Evolutionary conservation across 768 basidiomycete species (phyloP).

Genomic region (Lentinula raphanica): DNA sequence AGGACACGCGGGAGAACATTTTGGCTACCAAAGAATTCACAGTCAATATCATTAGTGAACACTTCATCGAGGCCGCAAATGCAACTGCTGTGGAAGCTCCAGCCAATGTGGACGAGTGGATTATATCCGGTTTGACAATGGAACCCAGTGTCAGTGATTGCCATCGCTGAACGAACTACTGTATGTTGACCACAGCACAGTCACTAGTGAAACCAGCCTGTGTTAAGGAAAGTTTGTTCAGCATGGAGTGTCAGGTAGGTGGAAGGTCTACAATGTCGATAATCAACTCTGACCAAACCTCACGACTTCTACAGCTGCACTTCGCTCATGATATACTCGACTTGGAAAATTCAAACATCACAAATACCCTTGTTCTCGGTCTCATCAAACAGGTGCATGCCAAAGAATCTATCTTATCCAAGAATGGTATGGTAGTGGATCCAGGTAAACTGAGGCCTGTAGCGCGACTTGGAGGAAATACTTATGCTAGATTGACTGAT

Average conservation of each 20-base stretch:
- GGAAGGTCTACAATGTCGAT: slow-evolving; percentile 6
- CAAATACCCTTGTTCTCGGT: slow-evolving; percentile 46
- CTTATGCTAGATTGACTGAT: slow-evolving; percentile 44
- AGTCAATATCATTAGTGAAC: slow-evolving; percentile 67
- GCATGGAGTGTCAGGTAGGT: slow-evolving; percentile 57
- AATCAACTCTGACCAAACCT: not conserved
- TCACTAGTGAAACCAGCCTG: slow-evolving; percentile 43
- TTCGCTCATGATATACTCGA: slow-evolving; percentile 43
- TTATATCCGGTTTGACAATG: slow-evolving; percentile 52
- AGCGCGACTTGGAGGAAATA: slow-evolving; percentile 50
- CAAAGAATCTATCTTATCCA: slow-evolving; percentile 40
- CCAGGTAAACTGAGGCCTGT: slow-evolving; percentile 43
- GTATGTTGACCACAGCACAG: slow-evolving; percentile 22
- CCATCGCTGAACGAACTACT: not conserved
- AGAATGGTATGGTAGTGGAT: slow-evolving; percentile 38
- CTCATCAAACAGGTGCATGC: slow-evolving; percentile 51
- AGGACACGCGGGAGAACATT: slow-evolving; percentile 67
- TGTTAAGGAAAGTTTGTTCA: slow-evolving; percentile 53
- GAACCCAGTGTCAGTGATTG: slow-evolving; percentile 42
- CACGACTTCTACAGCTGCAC: slow-evolving; percentile 45
- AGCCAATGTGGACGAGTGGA: slow-evolving; percentile 51
- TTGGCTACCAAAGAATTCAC: slow-evolving; percentile 62
- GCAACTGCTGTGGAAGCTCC: slow-evolving; percentile 51
- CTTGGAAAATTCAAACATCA: slow-evolving; percentile 28
- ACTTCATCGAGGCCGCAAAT: slow-evolving; percentile 55